A percentile compares a stretch with the other conserved stretches of the same genome.
Conservation (phyloP, 2,329 filamentous ascomycete genomes). For the Fusarium sulawesiense region DNA sequence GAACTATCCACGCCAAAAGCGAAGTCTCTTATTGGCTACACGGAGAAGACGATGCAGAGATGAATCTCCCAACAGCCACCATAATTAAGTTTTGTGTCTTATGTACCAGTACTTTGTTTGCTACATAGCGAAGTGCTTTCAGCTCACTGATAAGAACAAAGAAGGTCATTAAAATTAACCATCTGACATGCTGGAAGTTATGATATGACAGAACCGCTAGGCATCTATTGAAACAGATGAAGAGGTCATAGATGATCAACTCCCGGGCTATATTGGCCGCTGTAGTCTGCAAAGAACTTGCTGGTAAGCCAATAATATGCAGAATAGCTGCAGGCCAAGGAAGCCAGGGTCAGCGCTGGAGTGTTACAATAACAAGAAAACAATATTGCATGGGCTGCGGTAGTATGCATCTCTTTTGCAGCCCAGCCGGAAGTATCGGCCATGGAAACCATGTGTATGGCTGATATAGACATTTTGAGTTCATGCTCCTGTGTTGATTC, state of each 20-base stretch:
- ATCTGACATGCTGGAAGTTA: not conserved
- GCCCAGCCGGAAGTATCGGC: constrained; percentile 26
- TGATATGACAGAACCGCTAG: not conserved
- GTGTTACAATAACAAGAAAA: constrained; percentile 7
- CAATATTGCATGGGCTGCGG: constrained; percentile 3
- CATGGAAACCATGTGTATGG: constrained; percentile 1
- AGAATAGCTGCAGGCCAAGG: constrained; percentile 1
- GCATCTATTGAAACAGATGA: not conserved
- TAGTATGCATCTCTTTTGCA: constrained; percentile 7
- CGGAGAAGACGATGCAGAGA: not conserved
- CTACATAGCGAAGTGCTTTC: not conserved
- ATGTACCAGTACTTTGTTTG: not conserved
- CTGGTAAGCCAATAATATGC: constrained; percentile 1
- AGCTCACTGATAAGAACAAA: not conserved
- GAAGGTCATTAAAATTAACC: not conserved
- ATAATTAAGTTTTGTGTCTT: not conserved
- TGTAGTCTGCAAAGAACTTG: not conserved
- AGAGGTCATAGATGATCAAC: constrained; percentile 4
- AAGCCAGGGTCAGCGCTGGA: not conserved
- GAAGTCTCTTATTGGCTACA: not conserved
- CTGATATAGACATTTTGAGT: constrained; percentile 30
- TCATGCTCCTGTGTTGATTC: constrained; percentile 7
- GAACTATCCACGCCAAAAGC: not conserved
- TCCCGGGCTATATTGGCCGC: not conserved
- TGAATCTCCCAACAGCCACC: not conserved